Conservation (phyloP, 768 basidiomycete species). For the Lactarius psammicola region DNA sequence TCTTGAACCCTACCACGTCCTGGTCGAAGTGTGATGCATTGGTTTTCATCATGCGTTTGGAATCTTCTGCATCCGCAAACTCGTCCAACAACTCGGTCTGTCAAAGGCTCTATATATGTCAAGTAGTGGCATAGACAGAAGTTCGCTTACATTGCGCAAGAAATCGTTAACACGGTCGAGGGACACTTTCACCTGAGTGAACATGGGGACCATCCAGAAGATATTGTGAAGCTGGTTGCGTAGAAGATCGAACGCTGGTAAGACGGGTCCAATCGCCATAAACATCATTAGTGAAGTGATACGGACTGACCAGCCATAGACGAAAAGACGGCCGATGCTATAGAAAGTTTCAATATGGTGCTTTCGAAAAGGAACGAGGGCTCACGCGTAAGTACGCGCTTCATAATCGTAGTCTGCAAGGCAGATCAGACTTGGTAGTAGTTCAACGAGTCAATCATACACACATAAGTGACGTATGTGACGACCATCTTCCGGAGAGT, state of each 20-base stretch:
- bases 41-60: conserved; percentile 19
- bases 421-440: background rate
- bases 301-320: conserved; percentile 30
- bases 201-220: conserved; percentile 30
- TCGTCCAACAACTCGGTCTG: conserved; percentile 38
- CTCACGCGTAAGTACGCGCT: conserved; percentile 35
- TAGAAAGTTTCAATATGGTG: background rate
- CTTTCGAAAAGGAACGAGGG: background rate
- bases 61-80: conserved; percentile 27
- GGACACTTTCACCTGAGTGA: conserved; percentile 39
- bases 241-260: conserved; percentile 42
- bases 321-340: conserved; percentile 35
- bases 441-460: background rate
- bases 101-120: conserved; percentile 31
- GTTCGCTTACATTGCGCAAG: conserved; percentile 33
- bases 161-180: conserved; percentile 42
- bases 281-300: background rate
- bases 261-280: background rate
- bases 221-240: conserved; percentile 34
- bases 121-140: conserved; percentile 26
- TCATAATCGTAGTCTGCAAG: conserved; percentile 36
- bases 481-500: conserved; percentile 36
- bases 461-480: conserved; percentile 37
- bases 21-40: conserved; percentile 25
- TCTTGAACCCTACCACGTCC: conserved; percentile 46